Conservation (phyloP, 345 rosid genomes). For the Clarkia xantiana region DNA sequence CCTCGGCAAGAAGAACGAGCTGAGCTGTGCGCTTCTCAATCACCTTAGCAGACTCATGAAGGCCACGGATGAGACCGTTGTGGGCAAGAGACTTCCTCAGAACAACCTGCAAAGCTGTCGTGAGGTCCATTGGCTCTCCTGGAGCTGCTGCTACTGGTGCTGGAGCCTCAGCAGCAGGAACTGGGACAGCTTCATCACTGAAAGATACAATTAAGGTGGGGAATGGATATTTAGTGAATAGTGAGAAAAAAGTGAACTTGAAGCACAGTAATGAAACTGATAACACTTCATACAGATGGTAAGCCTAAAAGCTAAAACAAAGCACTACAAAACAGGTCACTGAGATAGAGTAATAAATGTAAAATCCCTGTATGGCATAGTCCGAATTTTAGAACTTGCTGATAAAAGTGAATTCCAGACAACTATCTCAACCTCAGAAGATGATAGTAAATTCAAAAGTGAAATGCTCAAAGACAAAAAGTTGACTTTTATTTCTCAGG, state of each 20-base stretch:
- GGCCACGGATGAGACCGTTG: slow-evolving; percentile 67
- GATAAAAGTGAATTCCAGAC: too few relatives aligned
- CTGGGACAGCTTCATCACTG: slow-evolving; percentile 66
- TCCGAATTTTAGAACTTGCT: too few relatives aligned
- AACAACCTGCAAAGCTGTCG: slow-evolving; percentile 60
- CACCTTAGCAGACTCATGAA: slow-evolving; percentile 65
- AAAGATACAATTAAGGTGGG: background rate
- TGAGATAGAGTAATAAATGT: too few relatives aligned
- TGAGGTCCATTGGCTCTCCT: slow-evolving; percentile 63
- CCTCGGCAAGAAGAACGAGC: slow-evolving; percentile 75
- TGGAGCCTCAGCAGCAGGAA: slow-evolving; percentile 15
- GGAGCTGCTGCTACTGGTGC: slow-evolving; percentile 28
- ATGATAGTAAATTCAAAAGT: too few relatives aligned
- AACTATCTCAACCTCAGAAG: too few relatives aligned
- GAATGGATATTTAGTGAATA: background rate
- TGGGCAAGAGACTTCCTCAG: slow-evolving; percentile 66
- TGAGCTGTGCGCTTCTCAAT: slow-evolving; percentile 65
- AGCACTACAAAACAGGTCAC: too few relatives aligned
- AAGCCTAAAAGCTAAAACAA: too few relatives aligned
- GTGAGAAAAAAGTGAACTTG: background rate
- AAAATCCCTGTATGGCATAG: too few relatives aligned
- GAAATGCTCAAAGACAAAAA: too few relatives aligned
- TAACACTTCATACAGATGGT: too few relatives aligned
- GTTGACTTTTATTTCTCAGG: too few relatives aligned
- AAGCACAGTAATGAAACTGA: background rate